Evolutionary conservation across 176 grass and related monocot species (phyloP).

Genomic region (Typha latifolia): DNA sequence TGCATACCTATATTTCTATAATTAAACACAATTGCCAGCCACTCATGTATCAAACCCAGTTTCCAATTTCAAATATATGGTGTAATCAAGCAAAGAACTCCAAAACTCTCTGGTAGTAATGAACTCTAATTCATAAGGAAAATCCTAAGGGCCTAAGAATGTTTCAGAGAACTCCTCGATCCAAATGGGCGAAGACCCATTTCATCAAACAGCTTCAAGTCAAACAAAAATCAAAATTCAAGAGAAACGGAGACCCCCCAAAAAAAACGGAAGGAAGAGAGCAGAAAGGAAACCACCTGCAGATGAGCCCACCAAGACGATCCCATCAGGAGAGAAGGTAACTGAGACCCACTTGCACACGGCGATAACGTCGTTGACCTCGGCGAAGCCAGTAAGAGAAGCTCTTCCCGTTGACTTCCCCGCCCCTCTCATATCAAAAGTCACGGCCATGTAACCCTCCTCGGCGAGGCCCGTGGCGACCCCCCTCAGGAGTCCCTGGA

Average conservation of each 20-base stretch:
- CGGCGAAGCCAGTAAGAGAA: slow-evolving; percentile 58
- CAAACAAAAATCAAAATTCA: background rate
- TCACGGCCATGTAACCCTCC: slow-evolving; percentile 44
- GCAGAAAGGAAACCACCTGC: slow-evolving; percentile 33
- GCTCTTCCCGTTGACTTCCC: slow-evolving; percentile 66
- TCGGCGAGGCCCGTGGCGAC: slow-evolving; percentile 73
- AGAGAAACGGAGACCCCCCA: too few relatives aligned
- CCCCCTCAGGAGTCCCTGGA: slow-evolving; percentile 79
- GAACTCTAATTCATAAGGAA: too few relatives aligned
- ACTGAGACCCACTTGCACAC: slow-evolving; percentile 86
- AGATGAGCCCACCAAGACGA: slow-evolving; percentile 73
- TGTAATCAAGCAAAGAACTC: too few relatives aligned
- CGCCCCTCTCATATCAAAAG: slow-evolving; percentile 93
- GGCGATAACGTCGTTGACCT: slow-evolving; percentile 67
- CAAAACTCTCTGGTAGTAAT: too few relatives aligned
- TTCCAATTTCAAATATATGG: too few relatives aligned
- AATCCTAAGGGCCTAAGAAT: too few relatives aligned
- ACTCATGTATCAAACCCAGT: too few relatives aligned
- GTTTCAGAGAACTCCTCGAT: too few relatives aligned
- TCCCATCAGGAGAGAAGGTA: slow-evolving; percentile 41
- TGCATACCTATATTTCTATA: too few relatives aligned
- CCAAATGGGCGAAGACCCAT: too few relatives aligned
- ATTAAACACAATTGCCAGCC: too few relatives aligned
- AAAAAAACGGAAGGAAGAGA: background rate
- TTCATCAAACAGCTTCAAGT: background rate